These are phyloP conservation scores for Penicillium longicatenatum DNA, from an alignment of 495 filamentous ascomycete species.

Conservation along the genomic window DNA sequence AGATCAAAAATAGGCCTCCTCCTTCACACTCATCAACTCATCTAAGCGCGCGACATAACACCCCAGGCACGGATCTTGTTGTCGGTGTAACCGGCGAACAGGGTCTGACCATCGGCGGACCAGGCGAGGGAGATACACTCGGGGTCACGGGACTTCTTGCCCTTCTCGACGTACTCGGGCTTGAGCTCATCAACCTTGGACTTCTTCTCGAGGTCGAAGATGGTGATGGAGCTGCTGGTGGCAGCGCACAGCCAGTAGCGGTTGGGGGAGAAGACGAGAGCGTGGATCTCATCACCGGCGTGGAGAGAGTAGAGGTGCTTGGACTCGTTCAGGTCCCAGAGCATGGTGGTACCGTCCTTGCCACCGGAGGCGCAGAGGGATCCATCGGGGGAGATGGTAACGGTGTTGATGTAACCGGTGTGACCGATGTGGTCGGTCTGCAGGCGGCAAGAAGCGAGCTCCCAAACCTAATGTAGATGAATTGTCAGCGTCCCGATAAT, in stretches of 20 bases:
- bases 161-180: constrained; percentile 93
- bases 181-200: constrained; percentile 99
- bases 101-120: constrained; percentile 96
- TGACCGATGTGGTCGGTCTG: constrained; percentile 99
- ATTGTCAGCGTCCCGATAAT: constrained; percentile 28
- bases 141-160: constrained; percentile 98
- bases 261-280: constrained; percentile 99
- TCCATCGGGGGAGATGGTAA: constrained; percentile 99
- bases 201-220: constrained; percentile 99
- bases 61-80: constrained; percentile 99
- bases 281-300: constrained; percentile 99
- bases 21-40: constrained; percentile 30
- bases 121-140: constrained; percentile 97
- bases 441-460: constrained; percentile 97
- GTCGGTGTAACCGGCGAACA: constrained; percentile 99
- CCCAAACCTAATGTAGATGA: constrained; percentile 77
- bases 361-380: constrained; percentile 99
- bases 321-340: constrained; percentile 99
- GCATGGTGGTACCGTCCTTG: constrained; percentile 99
- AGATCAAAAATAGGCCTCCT: constrained; percentile 37
- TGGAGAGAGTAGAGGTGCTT: constrained; percentile 99
- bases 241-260: constrained; percentile 99
- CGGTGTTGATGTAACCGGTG: constrained; percentile 99
- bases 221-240: constrained; percentile 95
- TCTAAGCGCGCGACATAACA: constrained; percentile 75